Base-by-base conservation (phyloP, 2,329 filamentous ascomycete species). In the Botrytis sinoallii region DNA sequence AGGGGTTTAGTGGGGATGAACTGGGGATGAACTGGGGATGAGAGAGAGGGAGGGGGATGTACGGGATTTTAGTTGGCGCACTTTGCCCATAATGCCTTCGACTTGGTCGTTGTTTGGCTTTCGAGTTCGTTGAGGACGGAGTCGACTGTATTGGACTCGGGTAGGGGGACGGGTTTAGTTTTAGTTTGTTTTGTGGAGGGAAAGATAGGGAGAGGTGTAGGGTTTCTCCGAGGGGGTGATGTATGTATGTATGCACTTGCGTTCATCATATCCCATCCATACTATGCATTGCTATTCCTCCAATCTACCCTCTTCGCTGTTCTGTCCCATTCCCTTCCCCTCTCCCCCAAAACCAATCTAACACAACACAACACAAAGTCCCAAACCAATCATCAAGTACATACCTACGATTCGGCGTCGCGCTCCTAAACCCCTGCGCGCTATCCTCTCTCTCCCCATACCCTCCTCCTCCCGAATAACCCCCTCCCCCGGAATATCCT, bases 91-190 rank as follows among this genome's bases (percentile, higher is more conserved):
- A 80, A 98, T 95, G n/a, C 94, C 94, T 75, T 94, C 92, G 18
- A 98, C 91, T 79, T 98, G 92, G 74, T 90, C 87, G 78, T 98
- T 95, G 81, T 98, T 85, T 99, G 96, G 80, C 93, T 95, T 85
- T 99, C 96, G 75, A 99, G 88, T 84, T 97, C 94, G 81, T 93
- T 94, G 71, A 99, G 88, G 66, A 97, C 94, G 32, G 95, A 93
- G 79, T 97, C 92, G 81, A n/a, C 92, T 95, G 83, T 98, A 98
- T 82, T 98, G 95, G 22, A 95, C 95, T 81, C 92, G 77, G 77
- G 14, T 73, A 40, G 18, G 22, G 4, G 5, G 8, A 9, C 22
- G 1, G 10, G 8, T 46, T 46, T 64, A 63, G 12, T 52, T 42
- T 46, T 61, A 44, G 9, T 48, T 40, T 29, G 40, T 68, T 9